Evolutionary conservation across 1,139 yeast genomes (phyloP), one percentile per base, ranked within the genome.

Genomic region (Suhomyces anneliseae): DNA sequence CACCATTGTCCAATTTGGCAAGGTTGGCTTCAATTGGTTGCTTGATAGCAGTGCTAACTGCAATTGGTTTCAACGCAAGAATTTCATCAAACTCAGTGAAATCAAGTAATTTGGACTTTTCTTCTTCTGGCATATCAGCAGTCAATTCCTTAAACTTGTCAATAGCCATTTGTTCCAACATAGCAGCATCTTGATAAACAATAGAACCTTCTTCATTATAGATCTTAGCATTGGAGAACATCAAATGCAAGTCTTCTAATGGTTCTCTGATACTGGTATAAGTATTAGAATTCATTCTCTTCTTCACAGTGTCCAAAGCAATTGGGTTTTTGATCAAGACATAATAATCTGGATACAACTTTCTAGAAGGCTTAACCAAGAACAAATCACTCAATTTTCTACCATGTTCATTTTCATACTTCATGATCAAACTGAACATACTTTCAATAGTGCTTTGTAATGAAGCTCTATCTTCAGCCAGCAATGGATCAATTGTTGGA

Each of bases 201-300:
- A 85, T 65, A 1, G 96, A 88, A 0, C 95, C 96, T 62, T 88
- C 96, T 59, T 90, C 95, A 59, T 92, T 92, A 64, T 90, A 92
- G n/a, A 81, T 79, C 52, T 85, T 77, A 1, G 97, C 97, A 65
- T 92, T 92, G 49, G 80, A 76, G 65, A 88, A 87, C 81, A 92
- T 87, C 56, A 84, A 75, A 54, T 85, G 85, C 48, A 89, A 70
- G 60, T 89, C 96, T 53, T 80, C 87, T 46, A 83, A 66, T 49
- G 87, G 79, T 54, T 86, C 92, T 34, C 80, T 75, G 42, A 85
- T 65, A 7, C 71, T 65, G 27, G 72, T 70, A 60, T 89, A 88
- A 7, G 78, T 72, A 45, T 68, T 72, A 32, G 76, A 66, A 40
- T 74, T 72, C 43, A 89, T 73, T 56, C 88, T 78, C 64, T 81